Percentiles rank a stretch among this genome's conserved stretches.
phyloP scores from a whole-genome alignment of 2,329 filamentous ascomycete genomes.

The Alternaria metachromatica region DNA sequence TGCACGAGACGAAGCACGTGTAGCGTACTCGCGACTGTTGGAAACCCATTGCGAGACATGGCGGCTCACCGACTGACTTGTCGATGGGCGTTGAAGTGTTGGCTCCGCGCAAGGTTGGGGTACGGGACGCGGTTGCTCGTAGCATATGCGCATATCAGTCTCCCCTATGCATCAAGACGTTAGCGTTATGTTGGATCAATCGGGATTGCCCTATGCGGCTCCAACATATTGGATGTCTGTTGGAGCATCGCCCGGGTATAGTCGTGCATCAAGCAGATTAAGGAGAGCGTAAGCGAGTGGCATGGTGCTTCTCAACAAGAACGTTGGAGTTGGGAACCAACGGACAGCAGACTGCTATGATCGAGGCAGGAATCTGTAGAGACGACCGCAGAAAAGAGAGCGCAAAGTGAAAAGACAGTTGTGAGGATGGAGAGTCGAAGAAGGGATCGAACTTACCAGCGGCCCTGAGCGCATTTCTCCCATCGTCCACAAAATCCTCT shows the following conservation, averaged over 20 bases:
- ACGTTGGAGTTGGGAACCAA: not conserved
- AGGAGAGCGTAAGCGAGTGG: conserved; percentile 26
- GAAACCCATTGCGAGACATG: conserved; percentile 48
- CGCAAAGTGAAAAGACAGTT: not conserved
- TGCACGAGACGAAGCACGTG: conserved; percentile 44
- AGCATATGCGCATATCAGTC: conserved; percentile 39
- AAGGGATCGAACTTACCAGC: conserved; percentile 37
- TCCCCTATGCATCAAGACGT: conserved; percentile 24
- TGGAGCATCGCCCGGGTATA: conserved; percentile 16
- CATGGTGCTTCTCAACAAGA: conserved; percentile 30
- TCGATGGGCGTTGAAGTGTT: conserved; percentile 37
- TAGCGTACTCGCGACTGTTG: conserved; percentile 43
- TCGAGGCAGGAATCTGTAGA: not conserved
- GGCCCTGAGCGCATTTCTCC: conserved; percentile 21
- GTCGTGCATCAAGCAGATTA: conserved; percentile 32
- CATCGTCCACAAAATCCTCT: conserved; percentile 36
- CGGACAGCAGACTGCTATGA: not conserved
- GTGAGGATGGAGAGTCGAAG: conserved; percentile 5
- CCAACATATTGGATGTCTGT: conserved; percentile 10
- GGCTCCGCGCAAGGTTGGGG: conserved; percentile 40
- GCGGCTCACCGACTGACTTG: conserved; percentile 44
- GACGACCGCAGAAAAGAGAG: not conserved
- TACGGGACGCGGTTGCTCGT: conserved; percentile 42
- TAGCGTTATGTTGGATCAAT: conserved; percentile 14
- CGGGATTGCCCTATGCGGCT: conserved; percentile 17